Percentiles rank a stretch among this genome's conserved stretches.
phyloP scores from a whole-genome alignment of 305 asterid species.

The Fraxinus sp. region DNA sequence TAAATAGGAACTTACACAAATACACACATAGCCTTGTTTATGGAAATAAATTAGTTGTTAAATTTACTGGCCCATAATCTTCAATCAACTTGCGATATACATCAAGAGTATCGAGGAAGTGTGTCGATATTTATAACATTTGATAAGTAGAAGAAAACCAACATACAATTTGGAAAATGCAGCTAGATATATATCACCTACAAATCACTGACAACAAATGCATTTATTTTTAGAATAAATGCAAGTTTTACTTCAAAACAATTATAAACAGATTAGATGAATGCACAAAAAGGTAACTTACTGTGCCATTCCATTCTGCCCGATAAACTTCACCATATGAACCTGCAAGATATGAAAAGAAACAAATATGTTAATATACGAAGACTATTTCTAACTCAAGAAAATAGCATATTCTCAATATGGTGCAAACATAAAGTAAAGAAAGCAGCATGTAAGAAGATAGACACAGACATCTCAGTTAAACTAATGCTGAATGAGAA shows the following conservation, averaged over 20 bases:
- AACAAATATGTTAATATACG: slow-evolving; percentile 17
- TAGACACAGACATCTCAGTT: background rate
- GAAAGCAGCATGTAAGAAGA: background rate
- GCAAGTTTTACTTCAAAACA: slow-evolving; percentile 4
- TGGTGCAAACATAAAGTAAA: slow-evolving; percentile 9
- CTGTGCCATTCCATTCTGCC: slow-evolving; percentile 97
- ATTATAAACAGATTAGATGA: slow-evolving; percentile 20
- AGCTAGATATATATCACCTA: background rate
- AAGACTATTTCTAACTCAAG: slow-evolving; percentile 7
- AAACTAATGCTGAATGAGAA: background rate
- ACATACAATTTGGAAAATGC: background rate
- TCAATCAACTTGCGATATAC: background rate
- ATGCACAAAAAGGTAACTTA: slow-evolving; percentile 35
- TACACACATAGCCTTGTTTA: slow-evolving; percentile 16
- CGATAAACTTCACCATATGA: slow-evolving; percentile 97
- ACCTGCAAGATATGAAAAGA: slow-evolving; percentile 51
- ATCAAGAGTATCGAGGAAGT: background rate
- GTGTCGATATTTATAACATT: background rate
- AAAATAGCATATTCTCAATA: background rate
- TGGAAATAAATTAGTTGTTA: background rate
- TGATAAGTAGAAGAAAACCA: background rate
- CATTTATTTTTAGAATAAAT: background rate
- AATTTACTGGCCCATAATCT: background rate
- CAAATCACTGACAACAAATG: background rate
- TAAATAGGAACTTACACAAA: slow-evolving; percentile 7